Evolutionary conservation across 1,139 yeast species (phyloP), one percentile per base, ranked within the genome.

Genomic region (Scheffersomyces titani): DNA sequence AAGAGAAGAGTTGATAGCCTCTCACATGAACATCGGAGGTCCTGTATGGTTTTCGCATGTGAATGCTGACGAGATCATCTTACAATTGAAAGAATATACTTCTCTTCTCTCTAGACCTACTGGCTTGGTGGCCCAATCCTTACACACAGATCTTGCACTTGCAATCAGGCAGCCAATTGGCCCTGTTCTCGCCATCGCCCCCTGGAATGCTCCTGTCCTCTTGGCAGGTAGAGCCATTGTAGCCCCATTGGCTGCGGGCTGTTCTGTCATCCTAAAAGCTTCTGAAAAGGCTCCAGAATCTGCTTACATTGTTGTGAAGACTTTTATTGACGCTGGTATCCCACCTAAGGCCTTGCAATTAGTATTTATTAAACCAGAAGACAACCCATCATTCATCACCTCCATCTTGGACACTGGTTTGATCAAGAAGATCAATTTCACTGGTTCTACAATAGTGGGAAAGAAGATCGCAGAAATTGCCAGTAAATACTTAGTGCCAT

Each of bases 131-230:
- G 59, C 71, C 11, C 52, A 46, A 13, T 19, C 47, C 13, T 7
- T 20, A 11, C 22, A 49, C 6, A 11, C 50, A 2, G 36, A 53
- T 40, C 49, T 52, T n/a, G 54, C 54, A 19, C n/a, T 54, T 22
- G 51, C 36, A 5, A 3, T 51, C 6, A 72, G 70, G 49, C 70
- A 72, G 49, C 83, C 85, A 0, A 57, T 78, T 20, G 84, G 85
- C 1, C 79, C 83, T 0, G 80, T 81, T 0, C 63, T 80, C 48
- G 70, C 83, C 11, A 75, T 80, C 1, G 68, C 83, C 5, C 80
- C 84, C 1, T 80, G 84, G 84, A 81, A 80, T 66, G 84, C 83
- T 0, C 83, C 85, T 0, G 75, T 75, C 1, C 67, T 81, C 40
- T 69, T 81, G 50, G 68, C 73, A 6, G 69, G 71, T 16, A 66